Base-by-base conservation (phyloP, 768 basidiomycete species). In the Coprinopsis sp. region DNA sequence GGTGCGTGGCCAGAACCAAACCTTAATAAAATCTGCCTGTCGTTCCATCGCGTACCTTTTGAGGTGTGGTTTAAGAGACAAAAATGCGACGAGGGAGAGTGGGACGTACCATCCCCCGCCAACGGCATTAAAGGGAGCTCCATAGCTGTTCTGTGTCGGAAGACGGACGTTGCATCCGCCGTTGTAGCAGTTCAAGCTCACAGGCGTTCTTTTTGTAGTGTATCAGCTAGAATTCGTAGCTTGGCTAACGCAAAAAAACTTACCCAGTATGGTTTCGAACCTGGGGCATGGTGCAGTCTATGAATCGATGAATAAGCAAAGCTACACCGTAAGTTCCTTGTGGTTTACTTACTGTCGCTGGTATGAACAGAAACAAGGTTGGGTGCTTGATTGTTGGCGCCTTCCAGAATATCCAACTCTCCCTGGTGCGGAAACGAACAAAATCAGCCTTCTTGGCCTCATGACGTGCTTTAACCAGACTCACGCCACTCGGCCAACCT, bases 1-100 rank as follows among this genome's bases (percentile, higher is more conserved):
- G 52, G 72, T 72, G 22, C 85, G 70, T 0, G 77, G 60, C 84
- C 85, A 91, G 68, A 85, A 87, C 78, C 81, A 89, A 25, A 87
- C 69, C 43, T 79, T 80, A 52, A 88, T 79, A 56, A 69, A 76
- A 13, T 54, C 54, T 16, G 61, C 54, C 0, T 78, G 77, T 30
- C 84, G 74, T 58, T 85, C 82, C 41, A 84, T 68, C 0, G 79
- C 85, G 56, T 75, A 84, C 76, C 77, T 82, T n/a, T n/a, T n/a
- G n/a, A 45, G 25, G 14, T 16, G 18, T 7, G 27, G 16, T 16
- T 2, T 4, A 4, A 16, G 25, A 47, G 14, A 23, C 28, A 8
- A 22, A 37, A 19, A 42, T 38, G 38, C 14, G 12, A 31, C 22
- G 19, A 19, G 30, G 19, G 6, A 16, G 10, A 31, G 14, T 12